Conservation (phyloP, 2,329 filamentous ascomycete species). For the Myriosclerotinia curreyana region DNA sequence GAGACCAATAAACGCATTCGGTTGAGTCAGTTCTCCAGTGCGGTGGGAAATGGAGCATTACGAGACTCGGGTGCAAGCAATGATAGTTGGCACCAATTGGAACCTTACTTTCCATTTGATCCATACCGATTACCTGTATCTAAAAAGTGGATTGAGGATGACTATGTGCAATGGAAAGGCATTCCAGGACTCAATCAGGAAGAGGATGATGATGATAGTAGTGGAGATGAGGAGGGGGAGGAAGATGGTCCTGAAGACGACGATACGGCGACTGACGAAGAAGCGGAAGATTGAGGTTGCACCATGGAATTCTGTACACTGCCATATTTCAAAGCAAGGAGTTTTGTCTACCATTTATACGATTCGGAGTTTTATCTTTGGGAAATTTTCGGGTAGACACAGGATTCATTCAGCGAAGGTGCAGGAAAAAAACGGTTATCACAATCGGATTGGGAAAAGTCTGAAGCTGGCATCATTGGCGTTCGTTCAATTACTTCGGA, state of each 20-base stretch:
- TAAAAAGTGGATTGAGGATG: conserved; percentile 79
- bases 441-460: conserved; percentile 7
- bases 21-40: conserved; percentile 66
- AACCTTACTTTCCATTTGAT: conserved; percentile 96
- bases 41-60: conserved; percentile 48
- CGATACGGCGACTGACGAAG: conserved; percentile 32
- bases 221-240: conserved; percentile 38
- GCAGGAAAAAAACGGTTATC: not conserved
- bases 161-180: conserved; percentile 78
- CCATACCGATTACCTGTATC: conserved; percentile 88
- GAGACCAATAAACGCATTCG: conserved; percentile 91
- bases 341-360: conserved; percentile 1
- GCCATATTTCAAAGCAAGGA: conserved; percentile 2
- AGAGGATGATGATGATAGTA: conserved; percentile 53
- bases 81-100: conserved; percentile 79
- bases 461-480: conserved; percentile 7
- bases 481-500: not conserved
- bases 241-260: conserved; percentile 26
- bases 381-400: not conserved
- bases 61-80: conserved; percentile 55
- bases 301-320: not conserved
- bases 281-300: conserved; percentile 31
- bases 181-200: conserved; percentile 66
- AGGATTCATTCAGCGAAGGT: conserved; percentile 14
- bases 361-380: not conserved